Percentiles rank a stretch among this genome's conserved stretches.
Evolutionary conservation across 495 filamentous ascomycete species (phyloP).

Genomic region (Talaromyces stipitatus): DNA sequence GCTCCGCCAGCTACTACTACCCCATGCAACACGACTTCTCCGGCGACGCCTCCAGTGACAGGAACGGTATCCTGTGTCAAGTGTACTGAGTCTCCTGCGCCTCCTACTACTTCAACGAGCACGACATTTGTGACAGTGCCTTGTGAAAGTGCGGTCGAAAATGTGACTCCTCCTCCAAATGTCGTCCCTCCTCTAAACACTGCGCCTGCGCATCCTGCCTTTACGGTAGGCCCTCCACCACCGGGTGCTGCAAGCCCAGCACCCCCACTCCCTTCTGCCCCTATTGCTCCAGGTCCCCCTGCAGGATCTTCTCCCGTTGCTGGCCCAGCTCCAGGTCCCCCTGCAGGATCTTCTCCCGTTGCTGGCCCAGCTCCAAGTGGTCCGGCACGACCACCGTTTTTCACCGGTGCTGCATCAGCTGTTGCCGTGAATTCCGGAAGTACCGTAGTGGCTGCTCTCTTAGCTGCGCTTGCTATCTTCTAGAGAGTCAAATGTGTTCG

Average conservation of each 20-base stretch:
- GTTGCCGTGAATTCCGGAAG: neutral
- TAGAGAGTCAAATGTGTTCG: neutral
- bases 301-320: neutral
- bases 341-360: neutral
- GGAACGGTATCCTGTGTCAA: neutral
- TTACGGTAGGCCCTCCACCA: neutral
- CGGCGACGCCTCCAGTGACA: neutral
- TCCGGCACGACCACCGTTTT: neutral
- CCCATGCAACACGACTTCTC: slow-evolving; percentile 30
- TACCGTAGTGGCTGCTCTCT: neutral
- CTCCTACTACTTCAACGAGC: neutral
- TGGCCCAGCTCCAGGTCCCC: neutral
- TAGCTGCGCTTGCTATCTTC: neutral
- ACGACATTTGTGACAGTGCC: neutral
- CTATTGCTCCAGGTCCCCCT: neutral
- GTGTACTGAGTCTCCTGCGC: neutral
- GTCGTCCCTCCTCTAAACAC: neutral
- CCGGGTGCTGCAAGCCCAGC: neutral
- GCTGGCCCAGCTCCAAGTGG: neutral
- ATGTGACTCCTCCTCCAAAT: neutral
- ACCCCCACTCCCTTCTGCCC: neutral
- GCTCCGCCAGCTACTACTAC: neutral
- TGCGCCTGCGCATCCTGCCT: neutral
- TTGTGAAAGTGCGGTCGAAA: neutral
- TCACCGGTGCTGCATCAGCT: neutral